Evolutionary conservation across 2,329 filamentous ascomycete species (phyloP).

Genomic region (Tolypocladium paradoxum): DNA sequence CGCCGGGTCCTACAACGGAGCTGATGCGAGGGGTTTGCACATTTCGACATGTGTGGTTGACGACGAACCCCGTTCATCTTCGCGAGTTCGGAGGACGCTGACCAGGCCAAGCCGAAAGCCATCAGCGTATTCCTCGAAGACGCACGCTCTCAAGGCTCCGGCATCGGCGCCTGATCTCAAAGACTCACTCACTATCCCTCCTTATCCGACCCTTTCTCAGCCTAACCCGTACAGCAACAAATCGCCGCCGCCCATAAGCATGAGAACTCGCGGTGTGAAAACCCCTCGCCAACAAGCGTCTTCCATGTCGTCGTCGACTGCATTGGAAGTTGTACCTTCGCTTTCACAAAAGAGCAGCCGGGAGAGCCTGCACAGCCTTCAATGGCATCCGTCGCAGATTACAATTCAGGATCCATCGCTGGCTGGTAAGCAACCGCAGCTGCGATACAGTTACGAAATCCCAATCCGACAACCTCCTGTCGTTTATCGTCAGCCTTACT

Average conservation of each 20-base stretch:
- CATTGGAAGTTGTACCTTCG: background rate
- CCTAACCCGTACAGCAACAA: conserved; percentile 13
- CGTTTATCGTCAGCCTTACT: conserved; percentile 23
- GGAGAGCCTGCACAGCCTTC: background rate
- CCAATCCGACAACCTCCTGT: conserved; percentile 18
- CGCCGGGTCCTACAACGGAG: background rate
- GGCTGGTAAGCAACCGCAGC: background rate
- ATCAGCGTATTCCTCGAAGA: background rate
- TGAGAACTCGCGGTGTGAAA: conserved; percentile 27
- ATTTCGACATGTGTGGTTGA: background rate
- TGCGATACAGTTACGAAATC: background rate
- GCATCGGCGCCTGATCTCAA: conserved; percentile 16
- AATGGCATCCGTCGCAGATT: background rate
- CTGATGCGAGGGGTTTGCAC: background rate
- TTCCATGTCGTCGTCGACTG: conserved; percentile 1
- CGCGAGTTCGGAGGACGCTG: background rate
- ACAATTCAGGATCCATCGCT: no score
- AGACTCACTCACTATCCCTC: conserved; percentile 4
- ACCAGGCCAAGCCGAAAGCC: background rate
- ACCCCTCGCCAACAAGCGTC: conserved; percentile 7
- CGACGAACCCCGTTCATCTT: no score
- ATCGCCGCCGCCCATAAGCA: conserved; percentile 29
- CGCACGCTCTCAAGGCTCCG: conserved; percentile 2
- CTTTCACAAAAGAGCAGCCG: background rate
- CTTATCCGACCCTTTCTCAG: conserved; percentile 8